Percentiles rank a stretch among this genome's conserved stretches.
These are phyloP conservation scores for Nigrospora sphaerica DNA, from an alignment of 2,329 filamentous ascomycete species.

Conservation along the genomic window DNA sequence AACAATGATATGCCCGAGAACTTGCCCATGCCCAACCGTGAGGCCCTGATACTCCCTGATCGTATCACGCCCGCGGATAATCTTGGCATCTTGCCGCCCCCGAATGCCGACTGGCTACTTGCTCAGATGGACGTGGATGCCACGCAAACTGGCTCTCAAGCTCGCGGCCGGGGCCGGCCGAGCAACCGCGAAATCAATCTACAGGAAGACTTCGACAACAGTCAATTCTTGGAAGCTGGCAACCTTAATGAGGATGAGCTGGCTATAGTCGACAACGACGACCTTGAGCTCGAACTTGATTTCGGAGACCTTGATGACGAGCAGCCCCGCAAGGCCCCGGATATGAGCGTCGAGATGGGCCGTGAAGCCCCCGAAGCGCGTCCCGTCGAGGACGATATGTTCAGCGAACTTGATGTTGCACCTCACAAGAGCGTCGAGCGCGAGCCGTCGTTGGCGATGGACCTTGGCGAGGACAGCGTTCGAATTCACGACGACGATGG, in stretches of 20 bases:
- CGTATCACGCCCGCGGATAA: constrained; percentile 88
- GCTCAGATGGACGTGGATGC: constrained; percentile 60
- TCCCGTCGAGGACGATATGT: constrained; percentile 62
- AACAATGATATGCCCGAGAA: constrained; percentile 92
- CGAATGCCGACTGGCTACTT: constrained; percentile 79
- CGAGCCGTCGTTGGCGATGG: constrained; percentile 47
- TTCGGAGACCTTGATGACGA: constrained; percentile 70
- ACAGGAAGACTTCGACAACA: constrained; percentile 63
- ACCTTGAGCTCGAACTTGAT: constrained; percentile 67
- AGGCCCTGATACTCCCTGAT: constrained; percentile 83
- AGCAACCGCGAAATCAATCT: constrained; percentile 61
- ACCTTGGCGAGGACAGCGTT: constrained; percentile 46
- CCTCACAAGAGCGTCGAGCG: constrained; percentile 49
- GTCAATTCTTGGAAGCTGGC: constrained; percentile 71
- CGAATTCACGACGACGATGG: constrained; percentile 58
- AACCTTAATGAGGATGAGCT: constrained; percentile 51
- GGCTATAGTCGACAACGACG: constrained; percentile 50
- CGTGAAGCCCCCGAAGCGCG: constrained; percentile 71
- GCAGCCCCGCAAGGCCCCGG: constrained; percentile 35
- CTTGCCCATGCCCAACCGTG: constrained; percentile 72
- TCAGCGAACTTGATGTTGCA: constrained; percentile 56
- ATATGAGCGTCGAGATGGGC: constrained; percentile 76
- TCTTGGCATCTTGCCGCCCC: constrained; percentile 69
- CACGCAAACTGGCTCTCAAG: constrained; percentile 48
- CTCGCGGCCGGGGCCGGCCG: constrained; percentile 33